Evolutionary conservation across 2,329 filamentous ascomycete species (phyloP), one percentile per base, ranked within the genome.

Genomic region (Fusarium metavorans): DNA sequence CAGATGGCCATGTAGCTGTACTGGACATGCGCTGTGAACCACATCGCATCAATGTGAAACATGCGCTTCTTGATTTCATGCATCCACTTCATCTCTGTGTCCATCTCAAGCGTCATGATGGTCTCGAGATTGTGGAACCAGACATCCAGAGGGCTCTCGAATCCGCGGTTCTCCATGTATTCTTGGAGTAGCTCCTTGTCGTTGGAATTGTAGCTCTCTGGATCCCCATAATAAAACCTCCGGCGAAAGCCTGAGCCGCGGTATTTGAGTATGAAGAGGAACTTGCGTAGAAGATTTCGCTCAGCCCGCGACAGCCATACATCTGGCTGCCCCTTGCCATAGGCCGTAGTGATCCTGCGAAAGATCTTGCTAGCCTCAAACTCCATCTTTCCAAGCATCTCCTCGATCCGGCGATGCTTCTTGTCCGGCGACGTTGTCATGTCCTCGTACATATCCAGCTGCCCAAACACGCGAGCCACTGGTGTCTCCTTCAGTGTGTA

Each of bases 251-350:
- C 66, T 2, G 75, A 77, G n/a, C 79, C 78, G 16, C 85, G 83
- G 57, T 86, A 87, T 66, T 85, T 85, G 74, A 87, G 81, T 5
- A 87, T 73, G 70, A 87, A 87, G 4, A 86, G 77, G 59, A 87
- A 87, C 64, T 86, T 87, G 54, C 85, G 83, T 11, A 87, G 39
- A 2, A 80, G 60, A 68, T 87, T 79, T 52, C 78, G 75, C 23
- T 85, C 80, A 1, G 58, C 35, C 6, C 84, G 79, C 2, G 73
- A 79, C 0, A 85, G 67, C 37, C 68, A 72, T 2, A 86, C 62
- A 58, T 48, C 69, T 2, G 16, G 13, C 1, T 72, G 30, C 4
- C 39, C 48, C 7, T 27, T 14, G 1, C 64, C 58, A 23, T 27
- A 50, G 4, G 67, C 25, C 20, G 64, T 66, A 9, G 35, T 64